phyloP scores from a whole-genome alignment of 257 asterid genomes.

The Anisodus acutangulus region DNA sequence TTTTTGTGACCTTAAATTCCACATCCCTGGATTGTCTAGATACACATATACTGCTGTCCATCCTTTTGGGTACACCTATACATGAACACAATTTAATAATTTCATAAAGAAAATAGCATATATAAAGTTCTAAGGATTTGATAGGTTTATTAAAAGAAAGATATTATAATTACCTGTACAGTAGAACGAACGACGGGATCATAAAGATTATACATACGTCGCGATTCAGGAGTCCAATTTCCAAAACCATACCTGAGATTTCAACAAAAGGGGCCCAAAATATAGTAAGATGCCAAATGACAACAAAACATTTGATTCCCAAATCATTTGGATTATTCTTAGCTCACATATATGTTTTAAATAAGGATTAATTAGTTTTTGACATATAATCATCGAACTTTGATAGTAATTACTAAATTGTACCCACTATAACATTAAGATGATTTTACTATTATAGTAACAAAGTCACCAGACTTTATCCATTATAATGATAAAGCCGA shows the following conservation, averaged over 20 bases:
- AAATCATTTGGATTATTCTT: too few species aligned
- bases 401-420: neutral
- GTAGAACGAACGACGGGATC: conserved; percentile 72
- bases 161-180: conserved; percentile 47
- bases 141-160: neutral
- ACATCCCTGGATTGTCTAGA: conserved; percentile 84
- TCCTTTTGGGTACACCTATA: conserved; percentile 69
- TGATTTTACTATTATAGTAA: too few species aligned
- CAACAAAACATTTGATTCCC: too few species aligned
- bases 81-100: neutral
- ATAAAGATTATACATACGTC: conserved; percentile 46
- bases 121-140: neutral
- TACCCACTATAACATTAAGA: too few species aligned
- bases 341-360: neutral
- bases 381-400: neutral
- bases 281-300: neutral
- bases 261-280: neutral
- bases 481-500: neutral
- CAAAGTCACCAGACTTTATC: neutral
- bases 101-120: neutral
- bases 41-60: conserved; percentile 71
- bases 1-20: conserved; percentile 80
- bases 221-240: conserved; percentile 51
- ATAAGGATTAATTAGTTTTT: neutral
- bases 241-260: conserved; percentile 54